Evolutionary conservation across 2,329 filamentous ascomycete genomes (phyloP).

Genomic region (Cladophialophora carrionii): DNA sequence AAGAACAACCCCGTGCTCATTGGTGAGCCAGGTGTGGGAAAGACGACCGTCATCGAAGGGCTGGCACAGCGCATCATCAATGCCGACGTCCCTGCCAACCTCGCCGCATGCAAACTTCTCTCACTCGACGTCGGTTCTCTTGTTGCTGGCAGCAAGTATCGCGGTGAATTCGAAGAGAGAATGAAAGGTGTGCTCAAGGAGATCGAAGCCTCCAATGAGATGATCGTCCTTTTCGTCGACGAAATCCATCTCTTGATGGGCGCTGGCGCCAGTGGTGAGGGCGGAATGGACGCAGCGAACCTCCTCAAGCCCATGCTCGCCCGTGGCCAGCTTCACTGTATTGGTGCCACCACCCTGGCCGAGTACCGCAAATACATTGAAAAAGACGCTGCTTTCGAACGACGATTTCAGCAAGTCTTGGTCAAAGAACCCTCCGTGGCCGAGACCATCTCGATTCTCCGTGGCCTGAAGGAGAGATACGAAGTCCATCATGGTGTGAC

Average conservation of each 20-base stretch:
- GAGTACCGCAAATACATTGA: slow-evolving; percentile 99
- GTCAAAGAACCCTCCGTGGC: slow-evolving; percentile 89
- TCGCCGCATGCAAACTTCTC: slow-evolving; percentile 89
- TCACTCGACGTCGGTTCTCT: slow-evolving; percentile 94
- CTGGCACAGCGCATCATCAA: slow-evolving; percentile 94
- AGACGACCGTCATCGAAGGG: slow-evolving; percentile 97
- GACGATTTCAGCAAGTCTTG: slow-evolving; percentile 96
- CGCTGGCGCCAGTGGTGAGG: slow-evolving; percentile 89
- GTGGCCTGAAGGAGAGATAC: slow-evolving; percentile 96
- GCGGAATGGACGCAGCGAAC: slow-evolving; percentile 98
- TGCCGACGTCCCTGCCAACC: slow-evolving; percentile 90
- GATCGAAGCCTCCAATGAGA: slow-evolving; percentile 90
- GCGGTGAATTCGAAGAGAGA: slow-evolving; percentile 96
- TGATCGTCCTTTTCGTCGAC: slow-evolving; percentile 97
- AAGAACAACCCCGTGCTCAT: slow-evolving; percentile 99
- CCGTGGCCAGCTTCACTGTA: slow-evolving; percentile 94
- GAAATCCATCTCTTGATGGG: slow-evolving; percentile 99
- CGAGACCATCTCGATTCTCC: slow-evolving; percentile 96
- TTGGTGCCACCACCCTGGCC: slow-evolving; percentile 90
- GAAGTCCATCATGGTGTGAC: slow-evolving; percentile 98
- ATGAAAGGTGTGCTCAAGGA: slow-evolving; percentile 99
- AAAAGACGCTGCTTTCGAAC: slow-evolving; percentile 96
- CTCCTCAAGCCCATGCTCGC: slow-evolving; percentile 97
- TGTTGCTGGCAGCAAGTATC: slow-evolving; percentile 96
- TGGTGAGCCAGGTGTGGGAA: slow-evolving; percentile 96